Evolutionary conservation across 2,329 filamentous ascomycete species (phyloP).

Genomic region (Talaromyces sp.): DNA sequence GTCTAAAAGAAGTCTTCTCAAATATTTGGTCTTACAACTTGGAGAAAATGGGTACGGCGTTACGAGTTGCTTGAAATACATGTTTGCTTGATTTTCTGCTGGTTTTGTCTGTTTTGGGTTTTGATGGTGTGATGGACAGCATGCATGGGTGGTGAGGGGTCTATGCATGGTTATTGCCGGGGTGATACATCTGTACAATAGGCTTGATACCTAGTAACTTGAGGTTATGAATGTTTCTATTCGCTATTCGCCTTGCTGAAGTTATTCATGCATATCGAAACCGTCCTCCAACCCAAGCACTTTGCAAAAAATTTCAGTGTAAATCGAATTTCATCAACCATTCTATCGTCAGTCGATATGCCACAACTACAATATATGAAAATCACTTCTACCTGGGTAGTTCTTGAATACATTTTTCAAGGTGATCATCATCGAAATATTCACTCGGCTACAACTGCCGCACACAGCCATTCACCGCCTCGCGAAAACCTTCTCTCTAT

Average conservation of each 20-base stretch:
- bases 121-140: neutral
- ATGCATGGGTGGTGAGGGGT: conserved; percentile 6
- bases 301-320: neutral
- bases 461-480: conserved; percentile 18
- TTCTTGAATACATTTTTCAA: neutral
- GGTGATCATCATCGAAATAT: neutral
- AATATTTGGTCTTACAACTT: neutral
- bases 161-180: neutral
- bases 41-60: neutral
- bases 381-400: no score
- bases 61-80: neutral
- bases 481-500: conserved; percentile 25
- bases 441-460: conserved; percentile 17
- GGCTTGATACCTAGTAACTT: conserved; percentile 3
- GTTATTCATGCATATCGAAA: neutral
- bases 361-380: neutral
- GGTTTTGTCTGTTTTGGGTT: neutral
- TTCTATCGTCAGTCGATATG: neutral
- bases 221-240: neutral
- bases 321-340: neutral
- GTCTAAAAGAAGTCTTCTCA: neutral
- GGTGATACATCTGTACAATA: neutral
- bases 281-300: neutral
- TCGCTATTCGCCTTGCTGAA: neutral
- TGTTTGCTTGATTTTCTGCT: neutral